Evolutionary conservation across 805 yeast genomes (phyloP).

Genomic region (Kodamaea restingae): DNA sequence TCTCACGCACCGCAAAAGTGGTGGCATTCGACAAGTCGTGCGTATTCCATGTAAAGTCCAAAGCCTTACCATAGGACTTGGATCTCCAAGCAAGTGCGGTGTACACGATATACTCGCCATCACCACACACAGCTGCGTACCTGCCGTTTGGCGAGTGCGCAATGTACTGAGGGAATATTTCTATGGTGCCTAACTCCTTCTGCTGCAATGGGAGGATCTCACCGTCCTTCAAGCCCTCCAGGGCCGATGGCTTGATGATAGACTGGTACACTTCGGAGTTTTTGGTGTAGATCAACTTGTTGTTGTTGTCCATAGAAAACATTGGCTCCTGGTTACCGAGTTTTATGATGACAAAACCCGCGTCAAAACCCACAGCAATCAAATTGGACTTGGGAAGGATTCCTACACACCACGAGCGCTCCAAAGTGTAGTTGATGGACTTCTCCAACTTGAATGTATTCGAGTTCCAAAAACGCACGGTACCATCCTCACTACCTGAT

Average conservation of each 20-base stretch:
- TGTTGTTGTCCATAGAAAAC: conserved; percentile 87
- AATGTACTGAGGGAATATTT: conserved; percentile 83
- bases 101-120: conserved; percentile 93
- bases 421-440: conserved; percentile 84
- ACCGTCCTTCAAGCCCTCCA: conserved; percentile 72
- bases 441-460: conserved; percentile 91
- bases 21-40: conserved; percentile 62
- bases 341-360: conserved; percentile 84
- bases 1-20: conserved; percentile 77
- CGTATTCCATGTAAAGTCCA: conserved; percentile 92
- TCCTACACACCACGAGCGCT: conserved; percentile 95
- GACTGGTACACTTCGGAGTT: conserved; percentile 86
- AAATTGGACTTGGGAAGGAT: conserved; percentile 67
- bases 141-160: conserved; percentile 96
- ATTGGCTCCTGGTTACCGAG: conserved; percentile 94
- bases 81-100: conserved; percentile 98
- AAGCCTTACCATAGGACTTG: conserved; percentile 84
- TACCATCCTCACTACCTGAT: conserved; percentile 96
- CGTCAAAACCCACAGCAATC: conserved; percentile 90
- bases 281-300: conserved; percentile 87
- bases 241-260: conserved; percentile 62
- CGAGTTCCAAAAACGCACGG: conserved; percentile 92
- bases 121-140: conserved; percentile 95
- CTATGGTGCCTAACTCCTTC: conserved; percentile 92
- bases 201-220: conserved; percentile 71